These are phyloP conservation scores for Kernera saxatilis DNA, from an alignment of 345 rosid genomes.

Conservation along the genomic window DNA sequence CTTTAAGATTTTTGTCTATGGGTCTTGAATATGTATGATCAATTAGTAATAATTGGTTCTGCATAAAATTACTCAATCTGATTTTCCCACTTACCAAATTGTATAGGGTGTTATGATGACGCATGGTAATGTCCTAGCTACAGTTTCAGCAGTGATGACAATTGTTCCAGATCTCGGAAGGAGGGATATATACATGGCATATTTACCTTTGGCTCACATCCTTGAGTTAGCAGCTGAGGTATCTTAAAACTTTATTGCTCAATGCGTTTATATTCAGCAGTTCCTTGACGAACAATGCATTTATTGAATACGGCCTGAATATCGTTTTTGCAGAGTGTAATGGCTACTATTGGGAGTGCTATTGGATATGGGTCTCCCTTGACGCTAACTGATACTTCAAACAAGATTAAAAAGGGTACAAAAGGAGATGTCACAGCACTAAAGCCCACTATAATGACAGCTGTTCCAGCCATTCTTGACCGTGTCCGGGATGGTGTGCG, in stretches of 20 bases:
- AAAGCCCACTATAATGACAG: conserved; percentile 87
- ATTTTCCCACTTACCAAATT: not conserved
- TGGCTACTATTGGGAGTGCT: conserved; percentile 82
- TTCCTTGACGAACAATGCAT: not conserved
- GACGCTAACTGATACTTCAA: conserved; percentile 95
- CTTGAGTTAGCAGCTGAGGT: conserved; percentile 99
- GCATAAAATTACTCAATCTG: not conserved
- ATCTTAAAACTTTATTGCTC: not conserved
- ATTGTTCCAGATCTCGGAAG: conserved; percentile 81
- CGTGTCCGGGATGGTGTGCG: conserved; percentile 97
- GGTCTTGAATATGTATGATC: not conserved
- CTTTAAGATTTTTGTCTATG: not conserved
- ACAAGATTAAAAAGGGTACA: conserved; percentile 86
- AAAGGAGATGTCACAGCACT: conserved; percentile 82
- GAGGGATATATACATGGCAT: conserved; percentile 84
- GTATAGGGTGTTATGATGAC: conserved; percentile 99
- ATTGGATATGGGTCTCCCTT: conserved; percentile 95
- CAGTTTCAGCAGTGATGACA: conserved; percentile 87
- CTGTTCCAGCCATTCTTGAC: conserved; percentile 99
- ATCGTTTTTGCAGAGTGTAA: conserved; percentile 49
- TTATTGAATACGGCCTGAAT: conserved; percentile 5
- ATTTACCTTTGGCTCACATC: conserved; percentile 89
- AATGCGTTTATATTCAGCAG: not conserved
- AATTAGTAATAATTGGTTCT: not conserved
- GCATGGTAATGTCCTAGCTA: conserved; percentile 88